Evolutionary conservation across 2,329 filamentous ascomycete species (phyloP).

Genomic region (Phialophora expanda): DNA sequence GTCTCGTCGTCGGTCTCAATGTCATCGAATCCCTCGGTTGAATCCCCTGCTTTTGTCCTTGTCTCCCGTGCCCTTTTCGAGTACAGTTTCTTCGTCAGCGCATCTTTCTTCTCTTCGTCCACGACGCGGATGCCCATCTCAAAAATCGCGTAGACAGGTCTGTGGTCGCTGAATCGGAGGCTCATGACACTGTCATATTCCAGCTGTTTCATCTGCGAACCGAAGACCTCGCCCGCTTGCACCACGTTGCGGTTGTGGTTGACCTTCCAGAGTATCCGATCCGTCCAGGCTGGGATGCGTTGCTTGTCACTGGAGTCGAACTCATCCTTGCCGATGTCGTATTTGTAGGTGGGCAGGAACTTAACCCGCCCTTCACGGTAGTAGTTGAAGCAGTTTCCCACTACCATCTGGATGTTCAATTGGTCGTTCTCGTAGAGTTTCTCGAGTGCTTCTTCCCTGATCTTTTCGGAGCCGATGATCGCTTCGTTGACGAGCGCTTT

Average conservation of each 20-base stretch:
- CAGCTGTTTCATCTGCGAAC: constrained; percentile 78
- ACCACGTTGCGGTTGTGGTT: constrained; percentile 33
- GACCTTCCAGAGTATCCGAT: constrained; percentile 80
- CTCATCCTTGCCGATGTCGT: constrained; percentile 81
- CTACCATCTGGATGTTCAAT: constrained; percentile 96
- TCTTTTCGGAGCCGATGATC: constrained; percentile 84
- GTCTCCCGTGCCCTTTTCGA: constrained; percentile 64
- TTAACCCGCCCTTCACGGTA: constrained; percentile 89
- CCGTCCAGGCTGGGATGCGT: constrained; percentile 95
- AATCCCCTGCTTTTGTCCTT: constrained; percentile 65
- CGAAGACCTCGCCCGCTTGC: constrained; percentile 46
- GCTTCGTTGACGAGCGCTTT: constrained; percentile 72
- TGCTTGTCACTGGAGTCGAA: constrained; percentile 95
- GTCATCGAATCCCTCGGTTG: constrained; percentile 66
- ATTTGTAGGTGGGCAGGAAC: constrained; percentile 95
- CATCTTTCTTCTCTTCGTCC: constrained; percentile 73
- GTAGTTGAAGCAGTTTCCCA: constrained; percentile 83
- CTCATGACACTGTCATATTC: constrained; percentile 84
- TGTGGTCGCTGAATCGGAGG: constrained; percentile 88
- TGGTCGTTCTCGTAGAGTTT: constrained; percentile 47
- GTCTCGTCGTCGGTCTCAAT: constrained; percentile 39
- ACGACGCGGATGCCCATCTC: constrained; percentile 81
- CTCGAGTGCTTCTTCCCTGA: constrained; percentile 57
- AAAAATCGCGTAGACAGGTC: constrained; percentile 92
- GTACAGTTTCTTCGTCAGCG: constrained; percentile 77